Evolutionary conservation across 345 rosid genomes (phyloP).

Genomic region (Lepidium didymum): DNA sequence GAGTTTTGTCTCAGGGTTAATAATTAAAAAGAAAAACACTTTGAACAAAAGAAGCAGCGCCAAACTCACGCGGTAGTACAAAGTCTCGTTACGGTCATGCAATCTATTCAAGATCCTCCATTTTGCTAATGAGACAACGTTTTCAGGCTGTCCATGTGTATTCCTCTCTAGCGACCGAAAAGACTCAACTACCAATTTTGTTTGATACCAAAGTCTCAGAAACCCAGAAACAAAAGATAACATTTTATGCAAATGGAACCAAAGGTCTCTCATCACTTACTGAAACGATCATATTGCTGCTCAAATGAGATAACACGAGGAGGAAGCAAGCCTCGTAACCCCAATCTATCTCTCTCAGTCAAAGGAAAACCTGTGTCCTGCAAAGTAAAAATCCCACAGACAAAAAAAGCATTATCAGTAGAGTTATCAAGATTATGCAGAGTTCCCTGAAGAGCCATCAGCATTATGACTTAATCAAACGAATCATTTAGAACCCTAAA

Average conservation of each 20-base stretch:
- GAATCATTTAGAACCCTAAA: conserved; percentile 4
- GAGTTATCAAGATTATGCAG: neutral
- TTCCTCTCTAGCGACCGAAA: conserved; percentile 84
- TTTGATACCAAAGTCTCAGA: conserved; percentile 21
- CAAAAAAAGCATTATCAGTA: neutral
- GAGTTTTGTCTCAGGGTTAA: neutral
- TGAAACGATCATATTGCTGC: conserved; percentile 90
- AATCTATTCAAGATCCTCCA: conserved; percentile 97
- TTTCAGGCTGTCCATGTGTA: conserved; percentile 53
- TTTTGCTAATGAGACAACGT: conserved; percentile 69
- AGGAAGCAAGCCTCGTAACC: conserved; percentile 93
- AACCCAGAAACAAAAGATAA: neutral
- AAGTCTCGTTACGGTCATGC: conserved; percentile 96
- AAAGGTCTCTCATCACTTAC: conserved; percentile 40
- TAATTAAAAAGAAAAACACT: neutral
- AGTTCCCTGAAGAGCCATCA: neutral
- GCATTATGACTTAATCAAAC: conserved; percentile 1
- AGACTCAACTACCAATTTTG: conserved; percentile 61
- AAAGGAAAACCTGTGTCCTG: conserved; percentile 97
- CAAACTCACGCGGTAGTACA: conserved; percentile 74
- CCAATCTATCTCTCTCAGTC: conserved; percentile 93
- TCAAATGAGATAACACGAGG: conserved; percentile 89
- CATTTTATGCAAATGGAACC: neutral
- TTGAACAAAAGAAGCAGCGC: neutral
- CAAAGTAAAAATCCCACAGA: neutral